Percentiles rank a stretch among this genome's conserved stretches.
These are phyloP conservation scores for Clonostachys sp. DNA, from an alignment of 2,329 filamentous ascomycete genomes.

Conservation along the genomic window DNA sequence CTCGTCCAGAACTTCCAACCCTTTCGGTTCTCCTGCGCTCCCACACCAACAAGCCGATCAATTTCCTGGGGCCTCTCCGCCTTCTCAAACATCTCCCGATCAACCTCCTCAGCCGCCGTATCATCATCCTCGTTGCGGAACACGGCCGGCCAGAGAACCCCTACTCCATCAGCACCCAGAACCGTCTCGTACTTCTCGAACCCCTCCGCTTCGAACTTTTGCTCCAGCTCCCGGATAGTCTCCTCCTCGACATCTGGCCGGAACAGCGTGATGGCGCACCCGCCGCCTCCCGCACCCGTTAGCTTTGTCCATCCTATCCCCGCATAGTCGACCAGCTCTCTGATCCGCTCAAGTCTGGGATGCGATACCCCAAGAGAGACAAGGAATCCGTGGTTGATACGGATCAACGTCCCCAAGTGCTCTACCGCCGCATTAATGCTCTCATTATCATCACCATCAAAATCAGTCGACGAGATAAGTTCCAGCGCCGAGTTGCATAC, in stretches of 20 bases:
- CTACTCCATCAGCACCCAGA: constrained; percentile 87
- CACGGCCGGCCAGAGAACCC: constrained; percentile 89
- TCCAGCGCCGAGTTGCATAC: constrained; percentile 53
- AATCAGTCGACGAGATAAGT: constrained; percentile 55
- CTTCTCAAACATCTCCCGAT: constrained; percentile 76
- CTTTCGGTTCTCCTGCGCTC: constrained; percentile 60
- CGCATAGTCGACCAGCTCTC: constrained; percentile 84
- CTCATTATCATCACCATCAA: constrained; percentile 60
- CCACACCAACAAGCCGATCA: constrained; percentile 80
- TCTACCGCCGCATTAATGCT: constrained; percentile 73
- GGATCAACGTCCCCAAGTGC: constrained; percentile 81
- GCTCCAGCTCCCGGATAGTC: constrained; percentile 59
- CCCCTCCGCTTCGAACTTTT: constrained; percentile 62
- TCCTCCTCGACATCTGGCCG: constrained; percentile 57
- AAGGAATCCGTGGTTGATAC: constrained; percentile 88
- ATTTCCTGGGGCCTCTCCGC: constrained; percentile 82
- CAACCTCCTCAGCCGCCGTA: constrained; percentile 86
- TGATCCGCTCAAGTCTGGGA: constrained; percentile 84
- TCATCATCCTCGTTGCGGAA: constrained; percentile 72
- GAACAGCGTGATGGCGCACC: constrained; percentile 89
- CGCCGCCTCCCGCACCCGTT: constrained; percentile 91
- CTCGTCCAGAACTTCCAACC: constrained; percentile 83
- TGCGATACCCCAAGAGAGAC: constrained; percentile 93
- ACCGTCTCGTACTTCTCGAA: constrained; percentile 86
- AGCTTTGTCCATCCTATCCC: constrained; percentile 96